Conservation (phyloP, 495 filamentous ascomycete genomes). For the Chaetomium cochliodes region DNA sequence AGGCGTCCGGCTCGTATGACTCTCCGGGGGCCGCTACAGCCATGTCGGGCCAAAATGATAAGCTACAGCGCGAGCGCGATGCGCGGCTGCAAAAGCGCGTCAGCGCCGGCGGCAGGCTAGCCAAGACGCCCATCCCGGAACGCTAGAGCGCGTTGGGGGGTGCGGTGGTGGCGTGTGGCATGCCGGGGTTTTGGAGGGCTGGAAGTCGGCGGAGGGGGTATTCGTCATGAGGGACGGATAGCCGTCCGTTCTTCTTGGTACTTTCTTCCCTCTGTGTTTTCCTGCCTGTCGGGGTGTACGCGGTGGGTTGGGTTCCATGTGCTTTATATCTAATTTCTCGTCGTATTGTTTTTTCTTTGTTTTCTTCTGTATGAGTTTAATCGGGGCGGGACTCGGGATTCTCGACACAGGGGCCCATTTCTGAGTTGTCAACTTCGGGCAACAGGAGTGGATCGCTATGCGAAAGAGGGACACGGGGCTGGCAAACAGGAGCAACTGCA, state of each 20-base stretch:
- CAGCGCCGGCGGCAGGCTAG: slow-evolving; percentile 59
- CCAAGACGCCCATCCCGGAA: slow-evolving; percentile 57
- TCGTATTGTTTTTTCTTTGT: not conserved
- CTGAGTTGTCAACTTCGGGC: not conserved
- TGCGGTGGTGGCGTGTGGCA: slow-evolving; percentile 29
- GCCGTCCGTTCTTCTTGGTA: not conserved
- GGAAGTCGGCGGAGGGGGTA: not conserved
- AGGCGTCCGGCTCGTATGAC: slow-evolving; percentile 38
- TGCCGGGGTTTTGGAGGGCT: slow-evolving; percentile 21
- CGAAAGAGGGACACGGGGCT: not conserved
- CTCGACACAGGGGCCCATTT: not conserved
- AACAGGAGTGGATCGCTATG: not conserved
- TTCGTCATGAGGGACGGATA: slow-evolving; percentile 7
- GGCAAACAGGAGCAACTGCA: slow-evolving; percentile 2
- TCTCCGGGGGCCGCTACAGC: not conserved
- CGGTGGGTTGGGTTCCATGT: not conserved
- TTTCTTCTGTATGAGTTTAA: slow-evolving; percentile 2
- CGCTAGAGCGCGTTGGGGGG: slow-evolving; percentile 42
- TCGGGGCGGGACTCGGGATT: not conserved
- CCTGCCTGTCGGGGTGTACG: not conserved
- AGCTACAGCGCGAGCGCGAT: slow-evolving; percentile 52
- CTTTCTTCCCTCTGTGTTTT: not conserved
- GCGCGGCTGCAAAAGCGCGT: slow-evolving; percentile 60
- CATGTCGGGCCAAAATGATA: slow-evolving; percentile 35
- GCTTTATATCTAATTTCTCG: not conserved